phyloP scores from a whole-genome alignment of 1,284 basidiomycete species.

The Sanghuangporus sanghuang region DNA sequence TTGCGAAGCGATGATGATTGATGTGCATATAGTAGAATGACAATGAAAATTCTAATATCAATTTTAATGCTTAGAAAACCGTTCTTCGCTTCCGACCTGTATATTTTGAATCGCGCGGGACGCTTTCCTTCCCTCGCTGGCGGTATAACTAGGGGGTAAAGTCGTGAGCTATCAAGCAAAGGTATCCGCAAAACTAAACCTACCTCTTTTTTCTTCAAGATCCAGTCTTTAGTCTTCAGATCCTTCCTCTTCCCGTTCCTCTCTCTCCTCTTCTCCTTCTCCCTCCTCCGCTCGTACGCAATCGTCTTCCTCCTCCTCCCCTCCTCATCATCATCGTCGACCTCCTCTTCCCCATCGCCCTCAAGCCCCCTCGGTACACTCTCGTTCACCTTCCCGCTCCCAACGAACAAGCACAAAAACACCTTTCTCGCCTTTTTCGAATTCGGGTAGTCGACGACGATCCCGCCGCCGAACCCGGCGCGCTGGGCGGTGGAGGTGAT shows the following conservation, averaged over 20 bases:
- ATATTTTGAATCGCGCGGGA: slow-evolving; percentile 77
- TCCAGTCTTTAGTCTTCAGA: slow-evolving; percentile 74
- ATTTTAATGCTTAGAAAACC: slow-evolving; percentile 54
- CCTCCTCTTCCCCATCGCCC: slow-evolving; percentile 45
- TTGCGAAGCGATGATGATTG: slow-evolving; percentile 3
- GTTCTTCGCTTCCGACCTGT: slow-evolving; percentile 72
- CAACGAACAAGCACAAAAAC: slow-evolving; percentile 86
- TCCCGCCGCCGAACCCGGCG: slow-evolving; percentile 94
- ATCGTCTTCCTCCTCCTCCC: slow-evolving; percentile 37
- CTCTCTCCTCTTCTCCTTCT: slow-evolving; percentile 49
- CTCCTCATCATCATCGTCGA: slow-evolving; percentile 33
- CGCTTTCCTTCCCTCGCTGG: slow-evolving; percentile 73
- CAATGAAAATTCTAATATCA: background rate
- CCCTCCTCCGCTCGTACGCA: slow-evolving; percentile 65
- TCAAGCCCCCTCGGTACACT: slow-evolving; percentile 73
- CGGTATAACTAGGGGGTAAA: slow-evolving; percentile 57
- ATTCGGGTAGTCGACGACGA: slow-evolving; percentile 97
- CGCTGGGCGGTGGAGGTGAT: slow-evolving; percentile 92
- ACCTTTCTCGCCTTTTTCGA: slow-evolving; percentile 92
- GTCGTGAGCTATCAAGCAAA: background rate
- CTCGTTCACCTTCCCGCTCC: slow-evolving; percentile 52
- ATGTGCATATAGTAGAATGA: slow-evolving; percentile 1
- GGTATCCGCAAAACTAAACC: slow-evolving; percentile 16
- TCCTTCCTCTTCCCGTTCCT: slow-evolving; percentile 60
- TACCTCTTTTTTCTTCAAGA: slow-evolving; percentile 81